A percentile compares a stretch with the other conserved stretches of the same genome.
phyloP scores from a whole-genome alignment of 148 eudicot species.

The Vaccinium vitisidaea region DNA sequence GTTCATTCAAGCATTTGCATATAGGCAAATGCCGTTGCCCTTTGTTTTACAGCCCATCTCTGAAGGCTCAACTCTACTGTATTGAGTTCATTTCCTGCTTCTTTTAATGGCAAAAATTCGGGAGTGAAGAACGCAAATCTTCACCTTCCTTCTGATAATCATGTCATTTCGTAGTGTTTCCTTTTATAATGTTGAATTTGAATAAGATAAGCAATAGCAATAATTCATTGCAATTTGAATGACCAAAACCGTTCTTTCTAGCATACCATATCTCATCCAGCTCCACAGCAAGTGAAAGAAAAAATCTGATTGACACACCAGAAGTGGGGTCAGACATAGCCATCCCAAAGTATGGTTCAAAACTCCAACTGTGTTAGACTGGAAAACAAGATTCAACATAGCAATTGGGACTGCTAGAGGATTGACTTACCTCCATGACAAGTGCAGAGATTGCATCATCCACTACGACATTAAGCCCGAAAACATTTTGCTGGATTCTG shows the following conservation, averaged over 20 bases:
- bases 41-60: not conserved
- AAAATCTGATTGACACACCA: not conserved
- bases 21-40: not conserved
- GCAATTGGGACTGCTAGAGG: constrained; percentile 45
- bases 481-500: constrained; percentile 42
- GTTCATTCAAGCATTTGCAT: not conserved
- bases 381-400: constrained; percentile 43
- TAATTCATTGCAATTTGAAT: not conserved
- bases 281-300: no score
- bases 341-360: no score
- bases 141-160: not conserved
- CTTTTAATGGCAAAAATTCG: not conserved
- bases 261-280: no score
- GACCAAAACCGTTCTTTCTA: no score
- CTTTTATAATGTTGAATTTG: not conserved
- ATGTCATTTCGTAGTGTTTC: not conserved
- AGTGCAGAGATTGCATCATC: constrained; percentile 45
- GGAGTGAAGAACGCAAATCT: not conserved
- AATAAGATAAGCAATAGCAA: not conserved
- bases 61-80: not conserved
- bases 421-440: constrained; percentile 43
- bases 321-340: no score
- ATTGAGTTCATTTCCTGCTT: not conserved
- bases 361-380: constrained; percentile 16
- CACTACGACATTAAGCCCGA: constrained; percentile 46